These are phyloP conservation scores for Xanthoconium stramineum DNA, from an alignment of 768 basidiomycete genomes.

Conservation along the genomic window DNA sequence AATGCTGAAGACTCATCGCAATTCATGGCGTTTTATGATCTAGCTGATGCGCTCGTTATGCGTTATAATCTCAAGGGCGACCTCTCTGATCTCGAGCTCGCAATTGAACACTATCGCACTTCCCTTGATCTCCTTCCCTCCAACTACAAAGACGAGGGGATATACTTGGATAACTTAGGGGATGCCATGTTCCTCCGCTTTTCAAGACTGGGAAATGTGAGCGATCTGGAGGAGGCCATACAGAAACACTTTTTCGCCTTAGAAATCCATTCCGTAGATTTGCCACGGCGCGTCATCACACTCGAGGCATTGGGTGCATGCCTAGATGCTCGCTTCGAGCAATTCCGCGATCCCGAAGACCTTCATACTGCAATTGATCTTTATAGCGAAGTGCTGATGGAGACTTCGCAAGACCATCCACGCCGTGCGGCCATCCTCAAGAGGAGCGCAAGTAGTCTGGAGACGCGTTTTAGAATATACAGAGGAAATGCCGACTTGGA, in stretches of 20 bases:
- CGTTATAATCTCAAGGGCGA: constrained; percentile 25
- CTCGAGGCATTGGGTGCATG: constrained; percentile 23
- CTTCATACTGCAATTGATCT: constrained; percentile 24
- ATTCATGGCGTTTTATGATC: constrained; percentile 19
- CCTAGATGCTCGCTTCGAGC: constrained; percentile 25
- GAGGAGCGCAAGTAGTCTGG: constrained; percentile 15
- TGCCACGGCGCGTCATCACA: constrained; percentile 12
- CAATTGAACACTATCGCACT: constrained; percentile 22
- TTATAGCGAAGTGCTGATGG: constrained; percentile 26
- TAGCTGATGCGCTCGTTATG: constrained; percentile 25
- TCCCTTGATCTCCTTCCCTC: constrained; percentile 19
- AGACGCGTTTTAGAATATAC: constrained; percentile 14
- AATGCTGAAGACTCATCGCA: constrained; percentile 13
- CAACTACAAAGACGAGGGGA: constrained; percentile 10
- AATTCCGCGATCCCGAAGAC: constrained; percentile 19
- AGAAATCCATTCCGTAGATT: constrained; percentile 13
- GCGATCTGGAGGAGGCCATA: constrained; percentile 28
- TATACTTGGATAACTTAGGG: constrained; percentile 21
- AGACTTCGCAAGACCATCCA: constrained; percentile 15
- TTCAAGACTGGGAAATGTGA: constrained; percentile 7
- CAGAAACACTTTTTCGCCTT: constrained; percentile 23
- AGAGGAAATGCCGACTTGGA: constrained; percentile 23
- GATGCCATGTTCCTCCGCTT: constrained; percentile 26
- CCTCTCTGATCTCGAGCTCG: constrained; percentile 27
- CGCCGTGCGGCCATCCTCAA: constrained; percentile 14